Base-by-base conservation (phyloP, 148 eudicot species). In the Rhododendron griersonianum region DNA sequence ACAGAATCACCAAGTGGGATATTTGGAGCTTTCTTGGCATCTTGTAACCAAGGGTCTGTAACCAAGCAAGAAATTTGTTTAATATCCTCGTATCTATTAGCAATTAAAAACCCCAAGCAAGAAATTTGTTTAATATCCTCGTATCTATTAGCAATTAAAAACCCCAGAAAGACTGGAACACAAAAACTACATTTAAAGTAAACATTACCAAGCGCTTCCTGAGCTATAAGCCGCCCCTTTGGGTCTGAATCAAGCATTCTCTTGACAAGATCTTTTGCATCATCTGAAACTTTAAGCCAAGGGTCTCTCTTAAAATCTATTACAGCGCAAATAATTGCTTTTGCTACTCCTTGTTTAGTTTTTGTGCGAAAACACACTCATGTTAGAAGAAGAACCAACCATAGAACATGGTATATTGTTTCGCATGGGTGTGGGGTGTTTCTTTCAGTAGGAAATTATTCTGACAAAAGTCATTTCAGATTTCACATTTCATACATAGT, bases 331-430 rank as follows among this genome's bases (percentile, higher is more conserved):
- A 93, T 91, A 81, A 95, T 93, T 21, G 98, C 98, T 91, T 93
- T 95, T 80, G 98, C 98, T 63, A 95, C 94, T 74, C 98, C 98
- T 92, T 93, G 95, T 86, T 95, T 96, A 76, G 95, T 95, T 88
- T 95, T 96, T 95, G 90, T 83, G 76, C 16, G 30, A 87, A 84
- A 23, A 86, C 15, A 33, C 30, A 51, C 39, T 35, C 0, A 69
- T 74, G 50, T n/a, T 86, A 39, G 48, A 74, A 11, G 77, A 41
- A 25, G 84, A 84, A 93, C 96, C 96, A 89, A 76, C 8, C 5
- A 7, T 76, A 76, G 47, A 76, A 76, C 8, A 41, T 76, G 48
- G 55, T 51, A 51, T 13, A 59, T 21, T 59, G 8, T 59, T 59
- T 19, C 0, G 65, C 65, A 59, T 59, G 21, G 65, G 65, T 59